Conservation (phyloP, 1,284 basidiomycete species). For the Earliella scabrosa region DNA sequence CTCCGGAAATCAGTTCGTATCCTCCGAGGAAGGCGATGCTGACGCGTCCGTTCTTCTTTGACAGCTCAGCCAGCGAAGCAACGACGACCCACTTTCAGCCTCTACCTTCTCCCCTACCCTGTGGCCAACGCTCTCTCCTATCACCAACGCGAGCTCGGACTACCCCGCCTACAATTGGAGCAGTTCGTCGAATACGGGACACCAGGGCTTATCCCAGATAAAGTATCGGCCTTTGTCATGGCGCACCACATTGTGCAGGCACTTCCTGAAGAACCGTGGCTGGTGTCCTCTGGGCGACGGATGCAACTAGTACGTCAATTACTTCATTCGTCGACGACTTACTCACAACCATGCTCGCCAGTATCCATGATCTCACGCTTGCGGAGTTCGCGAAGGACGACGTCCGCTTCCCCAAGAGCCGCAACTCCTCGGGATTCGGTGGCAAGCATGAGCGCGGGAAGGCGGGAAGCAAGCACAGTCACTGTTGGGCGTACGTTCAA, state of each 20-base stretch:
- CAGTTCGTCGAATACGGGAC: not conserved
- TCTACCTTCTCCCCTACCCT: constrained; percentile 11
- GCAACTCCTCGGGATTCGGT: constrained; percentile 1
- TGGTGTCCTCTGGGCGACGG: constrained; percentile 47
- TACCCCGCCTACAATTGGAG: constrained; percentile 15
- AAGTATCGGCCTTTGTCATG: constrained; percentile 36
- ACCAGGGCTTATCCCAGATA: constrained; percentile 10
- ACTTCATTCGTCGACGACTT: not conserved
- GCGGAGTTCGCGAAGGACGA: constrained; percentile 30
- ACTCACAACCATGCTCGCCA: constrained; percentile 25
- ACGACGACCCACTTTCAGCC: constrained; percentile 4
- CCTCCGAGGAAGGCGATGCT: not conserved
- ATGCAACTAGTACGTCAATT: constrained; percentile 48
- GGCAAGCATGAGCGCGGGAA: constrained; percentile 19
- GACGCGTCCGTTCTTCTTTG: constrained; percentile 8
- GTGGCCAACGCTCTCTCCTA: constrained; percentile 18
- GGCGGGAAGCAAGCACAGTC: constrained; percentile 36
- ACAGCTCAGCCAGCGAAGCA: constrained; percentile 13
- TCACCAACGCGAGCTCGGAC: constrained; percentile 16
- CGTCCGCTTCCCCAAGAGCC: constrained; percentile 19
- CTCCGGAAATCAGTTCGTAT: constrained; percentile 5
- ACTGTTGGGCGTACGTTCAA: constrained; percentile 48
- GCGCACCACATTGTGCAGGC: constrained; percentile 45
- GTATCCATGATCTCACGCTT: constrained; percentile 44
- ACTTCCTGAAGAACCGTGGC: constrained; percentile 46